Conservation (phyloP, 257 asterid genomes). For the Ballota nigra region DNA sequence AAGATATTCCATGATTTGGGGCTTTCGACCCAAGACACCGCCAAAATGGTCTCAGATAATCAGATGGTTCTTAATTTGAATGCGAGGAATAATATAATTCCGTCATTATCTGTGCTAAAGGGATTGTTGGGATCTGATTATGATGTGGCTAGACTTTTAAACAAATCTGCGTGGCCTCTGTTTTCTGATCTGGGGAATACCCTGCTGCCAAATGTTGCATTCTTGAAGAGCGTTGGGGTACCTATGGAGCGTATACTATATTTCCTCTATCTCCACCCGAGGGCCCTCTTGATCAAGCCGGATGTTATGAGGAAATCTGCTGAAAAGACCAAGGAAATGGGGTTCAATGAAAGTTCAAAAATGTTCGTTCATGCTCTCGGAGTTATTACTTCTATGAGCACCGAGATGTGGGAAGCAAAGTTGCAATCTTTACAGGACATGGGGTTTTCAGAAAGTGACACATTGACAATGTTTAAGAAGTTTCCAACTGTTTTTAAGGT, state of each 20-base stretch:
- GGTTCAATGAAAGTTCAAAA: conserved; percentile 16
- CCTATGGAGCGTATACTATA: no score
- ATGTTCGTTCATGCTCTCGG: not conserved
- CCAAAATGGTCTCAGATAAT: not conserved
- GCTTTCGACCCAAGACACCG: not conserved
- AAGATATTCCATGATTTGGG: no score
- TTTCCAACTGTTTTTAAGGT: conserved; percentile 1
- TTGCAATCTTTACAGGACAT: conserved; percentile 22
- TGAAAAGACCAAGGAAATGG: conserved; percentile 3
- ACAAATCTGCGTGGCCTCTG: not conserved
- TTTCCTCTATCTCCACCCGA: no score
- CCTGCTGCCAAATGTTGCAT: no score
- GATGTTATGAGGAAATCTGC: no score
- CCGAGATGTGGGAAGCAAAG: conserved; percentile 23
- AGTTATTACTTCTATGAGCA: conserved; percentile 15
- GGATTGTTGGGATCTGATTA: not conserved
- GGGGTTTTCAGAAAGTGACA: conserved; percentile 32
- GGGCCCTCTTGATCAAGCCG: no score
- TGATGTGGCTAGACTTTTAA: not conserved
- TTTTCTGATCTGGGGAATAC: no score
- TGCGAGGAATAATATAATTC: not conserved
- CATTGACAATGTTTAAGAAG: conserved; percentile 15
- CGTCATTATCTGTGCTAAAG: not conserved
- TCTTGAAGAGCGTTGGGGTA: no score
- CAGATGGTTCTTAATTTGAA: not conserved